Base-by-base conservation (phyloP, 768 basidiomycete species). In the Phanerochaete carnosa region DNA sequence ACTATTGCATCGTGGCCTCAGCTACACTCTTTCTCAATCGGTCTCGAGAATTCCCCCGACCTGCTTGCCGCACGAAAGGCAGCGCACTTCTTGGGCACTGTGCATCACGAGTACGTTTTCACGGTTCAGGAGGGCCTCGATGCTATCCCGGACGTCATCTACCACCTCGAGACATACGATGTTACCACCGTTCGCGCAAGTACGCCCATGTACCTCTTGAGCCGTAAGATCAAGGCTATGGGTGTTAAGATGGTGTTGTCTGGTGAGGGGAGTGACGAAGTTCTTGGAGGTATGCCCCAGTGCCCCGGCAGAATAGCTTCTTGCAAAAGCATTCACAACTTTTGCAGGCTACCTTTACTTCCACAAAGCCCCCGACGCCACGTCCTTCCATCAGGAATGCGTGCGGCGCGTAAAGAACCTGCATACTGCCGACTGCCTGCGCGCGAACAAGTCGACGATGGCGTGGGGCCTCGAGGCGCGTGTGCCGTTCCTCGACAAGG, bases 371-470 rank as follows among this genome's bases (percentile, higher is more conserved):
- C 97, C 97, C 9, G 87, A 95, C 66, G 78, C 85, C 45, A 78
- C 77, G 61, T 89, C 94, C 5, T 96, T 98, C 82, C 94, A 98
- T 77, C 92, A 95, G 70, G 97, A 99, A 75, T 89, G 87, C 68
- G 89, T 97, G 45, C 88, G 89, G 69, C 89, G 97, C 43, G 94
- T 98, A 68, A 98, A 98, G 78, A 95, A 98, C 80, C 80, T 99
- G 51, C 96, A 99, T 74, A 98, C 96, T 0, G 81, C 96, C 13
- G 97, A 99, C 72, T 99, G 97, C 73, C 83, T 99, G 58, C 87
- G 97, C 55, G 97, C 97, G 61, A 99, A 99, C 85, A 99, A 99
- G 93, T 97, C 95, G 28, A 98, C 97, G 8, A 98, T 99, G 97
- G 97, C 97, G 0, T 99, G 96, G 95, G 97, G 97, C 63, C 86